Percentiles rank a stretch among this genome's conserved stretches.
Evolutionary conservation across 2,329 filamentous ascomycete genomes (phyloP).

Genomic region (Fusarium penzigii): DNA sequence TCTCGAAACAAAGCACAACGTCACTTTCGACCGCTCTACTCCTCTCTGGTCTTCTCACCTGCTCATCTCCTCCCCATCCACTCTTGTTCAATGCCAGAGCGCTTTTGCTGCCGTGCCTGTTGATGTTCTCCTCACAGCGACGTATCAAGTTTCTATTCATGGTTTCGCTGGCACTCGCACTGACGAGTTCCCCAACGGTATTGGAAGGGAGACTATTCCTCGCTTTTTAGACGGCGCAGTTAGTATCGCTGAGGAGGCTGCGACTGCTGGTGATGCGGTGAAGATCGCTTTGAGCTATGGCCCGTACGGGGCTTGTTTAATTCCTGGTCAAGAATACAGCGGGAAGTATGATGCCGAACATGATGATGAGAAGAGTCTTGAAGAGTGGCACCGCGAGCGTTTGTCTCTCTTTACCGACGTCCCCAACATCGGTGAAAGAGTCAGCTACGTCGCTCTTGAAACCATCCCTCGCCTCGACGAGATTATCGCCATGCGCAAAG

Average conservation of each 20-base stretch:
- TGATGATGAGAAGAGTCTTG: slow-evolving; percentile 44
- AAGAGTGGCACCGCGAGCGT: slow-evolving; percentile 58
- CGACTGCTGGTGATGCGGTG: slow-evolving; percentile 18
- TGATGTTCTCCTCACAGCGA: slow-evolving; percentile 66
- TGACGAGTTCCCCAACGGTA: slow-evolving; percentile 43
- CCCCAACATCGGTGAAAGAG: slow-evolving; percentile 36
- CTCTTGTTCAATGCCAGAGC: slow-evolving; percentile 55
- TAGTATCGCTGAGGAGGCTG: slow-evolving; percentile 41
- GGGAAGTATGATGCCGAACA: slow-evolving; percentile 58
- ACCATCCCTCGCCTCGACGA: slow-evolving; percentile 66
- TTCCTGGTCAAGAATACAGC: slow-evolving; percentile 65
- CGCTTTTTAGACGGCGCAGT: slow-evolving; percentile 47
- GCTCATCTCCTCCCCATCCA: slow-evolving; percentile 54
- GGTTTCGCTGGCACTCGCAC: slow-evolving; percentile 56
- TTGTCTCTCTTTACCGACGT: slow-evolving; percentile 51
- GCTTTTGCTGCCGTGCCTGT: slow-evolving; percentile 58
- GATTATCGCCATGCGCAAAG: slow-evolving; percentile 56
- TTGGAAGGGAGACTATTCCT: slow-evolving; percentile 41
- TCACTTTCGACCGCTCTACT: slow-evolving; percentile 52
- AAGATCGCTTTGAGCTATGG: slow-evolving; percentile 61
- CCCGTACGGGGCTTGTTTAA: slow-evolving; percentile 68
- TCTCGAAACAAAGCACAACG: slow-evolving; percentile 57
- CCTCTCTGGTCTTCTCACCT: slow-evolving; percentile 71
- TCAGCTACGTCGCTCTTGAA: slow-evolving; percentile 63
- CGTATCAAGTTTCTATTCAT: slow-evolving; percentile 63